Percentiles rank a stretch among this genome's conserved stretches.
These are phyloP conservation scores for Erysimum cheiri DNA, from an alignment of 441 rosid genomes.

Conservation along the genomic window DNA sequence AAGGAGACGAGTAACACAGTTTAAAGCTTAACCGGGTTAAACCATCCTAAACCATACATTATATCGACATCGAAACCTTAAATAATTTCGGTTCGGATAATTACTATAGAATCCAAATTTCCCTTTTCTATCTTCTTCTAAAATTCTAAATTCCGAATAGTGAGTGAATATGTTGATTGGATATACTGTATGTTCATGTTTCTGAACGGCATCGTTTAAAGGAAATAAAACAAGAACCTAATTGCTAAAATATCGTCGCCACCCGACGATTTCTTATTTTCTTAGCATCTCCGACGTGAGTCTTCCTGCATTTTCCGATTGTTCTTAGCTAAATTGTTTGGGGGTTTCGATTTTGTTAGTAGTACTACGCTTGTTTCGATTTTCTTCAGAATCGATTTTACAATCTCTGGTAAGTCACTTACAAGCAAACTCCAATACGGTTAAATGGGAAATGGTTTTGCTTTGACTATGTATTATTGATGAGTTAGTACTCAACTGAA, in stretches of 20 bases:
- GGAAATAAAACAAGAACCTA: conserved; percentile 9
- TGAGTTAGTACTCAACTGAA: not conserved
- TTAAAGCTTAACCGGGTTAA: too few relatives aligned
- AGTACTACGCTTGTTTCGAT: not conserved
- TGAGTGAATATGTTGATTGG: too few relatives aligned
- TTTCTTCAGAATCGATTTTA: not conserved
- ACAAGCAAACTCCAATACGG: not conserved
- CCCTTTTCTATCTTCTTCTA: too few relatives aligned
- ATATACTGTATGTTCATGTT: too few relatives aligned
- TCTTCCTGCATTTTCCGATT: not conserved
- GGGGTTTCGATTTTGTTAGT: not conserved
- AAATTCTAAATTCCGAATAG: too few relatives aligned
- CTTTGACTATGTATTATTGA: conserved; percentile 20
- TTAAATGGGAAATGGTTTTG: not conserved
- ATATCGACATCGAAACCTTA: too few relatives aligned
- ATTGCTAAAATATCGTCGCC: not conserved
- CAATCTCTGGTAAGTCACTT: not conserved
- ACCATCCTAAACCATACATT: too few relatives aligned
- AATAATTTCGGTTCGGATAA: too few relatives aligned
- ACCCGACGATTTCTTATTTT: conserved; percentile 13
- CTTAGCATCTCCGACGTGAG: conserved; percentile 37
- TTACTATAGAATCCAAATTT: too few relatives aligned
- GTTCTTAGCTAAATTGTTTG: not conserved
- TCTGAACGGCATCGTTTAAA: not conserved
- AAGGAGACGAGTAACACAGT: too few relatives aligned